Evolutionary conservation across 2,329 filamentous ascomycete genomes (phyloP).

Genomic region (Ophiostoma fasciatum): DNA sequence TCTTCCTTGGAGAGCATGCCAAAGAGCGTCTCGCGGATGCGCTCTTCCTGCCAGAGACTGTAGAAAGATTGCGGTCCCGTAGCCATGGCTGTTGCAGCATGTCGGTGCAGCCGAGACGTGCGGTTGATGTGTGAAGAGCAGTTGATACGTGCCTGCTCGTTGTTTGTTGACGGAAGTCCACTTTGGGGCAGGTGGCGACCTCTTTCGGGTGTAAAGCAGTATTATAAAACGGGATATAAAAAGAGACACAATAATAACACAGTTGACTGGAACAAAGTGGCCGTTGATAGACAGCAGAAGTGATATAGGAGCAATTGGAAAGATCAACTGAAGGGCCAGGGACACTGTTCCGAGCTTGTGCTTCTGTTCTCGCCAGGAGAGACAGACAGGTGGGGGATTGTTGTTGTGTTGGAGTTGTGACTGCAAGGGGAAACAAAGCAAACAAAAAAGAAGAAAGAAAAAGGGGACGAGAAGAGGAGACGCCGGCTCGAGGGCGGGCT

Average conservation of each 20-base stretch:
- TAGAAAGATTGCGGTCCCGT: constrained; percentile 35
- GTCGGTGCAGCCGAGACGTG: constrained; percentile 14
- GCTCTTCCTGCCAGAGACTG: constrained; percentile 38
- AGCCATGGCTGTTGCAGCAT: constrained; percentile 37
- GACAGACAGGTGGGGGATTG: constrained; percentile 1
- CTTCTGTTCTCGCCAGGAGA: constrained; percentile 9
- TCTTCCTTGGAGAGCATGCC: constrained; percentile 33
- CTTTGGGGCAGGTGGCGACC: no score
- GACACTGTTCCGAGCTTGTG: constrained; percentile 1
- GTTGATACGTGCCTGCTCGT: no score
- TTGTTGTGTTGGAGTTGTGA: not conserved
- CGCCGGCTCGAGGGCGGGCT: constrained; percentile 2
- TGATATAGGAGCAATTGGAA: constrained; percentile 1
- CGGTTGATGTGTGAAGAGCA: not conserved
- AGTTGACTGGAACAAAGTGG: not conserved
- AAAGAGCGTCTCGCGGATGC: constrained; percentile 35
- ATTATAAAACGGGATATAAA: no score
- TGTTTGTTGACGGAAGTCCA: no score
- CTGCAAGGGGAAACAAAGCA: not conserved
- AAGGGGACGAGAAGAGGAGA: not conserved
- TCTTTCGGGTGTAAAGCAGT: no score
- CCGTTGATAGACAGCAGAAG: not conserved
- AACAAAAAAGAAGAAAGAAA: not conserved
- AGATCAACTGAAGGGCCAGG: not conserved
- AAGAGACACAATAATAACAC: constrained; percentile 2